Conservation (phyloP, 805 yeast genomes). For the Pachysolen tannophilus region DNA sequence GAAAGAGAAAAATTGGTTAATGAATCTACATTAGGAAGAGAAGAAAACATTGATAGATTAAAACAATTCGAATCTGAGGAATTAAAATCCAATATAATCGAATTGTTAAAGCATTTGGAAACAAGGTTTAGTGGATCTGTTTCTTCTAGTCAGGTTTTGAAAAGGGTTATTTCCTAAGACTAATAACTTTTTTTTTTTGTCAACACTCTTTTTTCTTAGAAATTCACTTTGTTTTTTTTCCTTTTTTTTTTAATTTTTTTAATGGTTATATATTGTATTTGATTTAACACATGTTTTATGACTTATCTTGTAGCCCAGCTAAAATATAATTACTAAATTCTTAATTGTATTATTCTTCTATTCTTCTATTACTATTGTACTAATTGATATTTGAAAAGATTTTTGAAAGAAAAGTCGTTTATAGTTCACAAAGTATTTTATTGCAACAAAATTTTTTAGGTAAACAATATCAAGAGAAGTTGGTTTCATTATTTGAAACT, state of each 20-base stretch:
- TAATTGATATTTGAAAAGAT: too few species aligned
- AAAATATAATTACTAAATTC: too few species aligned
- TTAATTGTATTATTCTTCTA: too few species aligned
- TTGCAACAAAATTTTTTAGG: too few species aligned
- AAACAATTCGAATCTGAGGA: conserved; percentile 74
- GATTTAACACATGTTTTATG: too few species aligned
- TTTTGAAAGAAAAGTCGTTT: too few species aligned
- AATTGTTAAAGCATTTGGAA: conserved; percentile 67
- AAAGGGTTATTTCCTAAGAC: conserved; percentile 28
- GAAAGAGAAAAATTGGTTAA: conserved; percentile 62
- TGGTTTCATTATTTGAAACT: too few species aligned
- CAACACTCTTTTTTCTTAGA: background rate
- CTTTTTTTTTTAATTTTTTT: background rate
- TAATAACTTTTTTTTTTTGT: background rate
- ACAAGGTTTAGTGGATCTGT: conserved; percentile 56
- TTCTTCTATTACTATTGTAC: too few species aligned
- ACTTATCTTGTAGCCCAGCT: too few species aligned
- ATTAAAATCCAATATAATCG: conserved; percentile 54
- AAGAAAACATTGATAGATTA: conserved; percentile 66
- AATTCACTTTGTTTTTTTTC: background rate
- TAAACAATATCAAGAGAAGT: too few species aligned
- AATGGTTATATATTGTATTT: background rate
- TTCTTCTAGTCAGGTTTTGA: conserved; percentile 39
- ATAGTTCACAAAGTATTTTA: too few species aligned
- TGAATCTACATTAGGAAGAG: conserved; percentile 81